These are phyloP conservation scores for Trichoderma sp. DNA, from an alignment of 2,329 filamentous ascomycete species.

Conservation along the genomic window DNA sequence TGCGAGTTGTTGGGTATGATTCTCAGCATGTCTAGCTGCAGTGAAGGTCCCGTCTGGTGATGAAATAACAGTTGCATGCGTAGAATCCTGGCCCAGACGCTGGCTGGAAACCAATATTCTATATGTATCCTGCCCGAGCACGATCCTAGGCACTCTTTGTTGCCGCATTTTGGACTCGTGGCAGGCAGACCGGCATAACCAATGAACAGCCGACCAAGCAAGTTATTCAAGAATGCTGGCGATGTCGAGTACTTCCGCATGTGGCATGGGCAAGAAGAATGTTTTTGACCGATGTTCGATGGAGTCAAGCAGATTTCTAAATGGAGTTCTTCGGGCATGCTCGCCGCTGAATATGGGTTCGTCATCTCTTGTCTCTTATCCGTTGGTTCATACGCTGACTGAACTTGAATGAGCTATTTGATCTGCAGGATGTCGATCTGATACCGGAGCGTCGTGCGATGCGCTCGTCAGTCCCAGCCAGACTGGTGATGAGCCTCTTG, in stretches of 20 bases:
- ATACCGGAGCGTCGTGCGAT: constrained; percentile 29
- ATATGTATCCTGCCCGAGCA: constrained; percentile 23
- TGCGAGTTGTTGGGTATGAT: constrained; percentile 35
- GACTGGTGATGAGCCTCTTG: constrained; percentile 30
- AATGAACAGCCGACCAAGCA: constrained; percentile 29
- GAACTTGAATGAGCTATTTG: constrained; percentile 32
- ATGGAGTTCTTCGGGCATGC: not conserved
- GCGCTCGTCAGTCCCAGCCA: constrained; percentile 32
- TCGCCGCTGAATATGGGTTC: not conserved
- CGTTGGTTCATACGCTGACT: constrained; percentile 12
- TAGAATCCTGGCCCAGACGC: not conserved
- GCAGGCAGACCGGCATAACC: constrained; percentile 35
- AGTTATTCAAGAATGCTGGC: not conserved
- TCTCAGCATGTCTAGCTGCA: constrained; percentile 35
- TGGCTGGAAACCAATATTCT: not conserved
- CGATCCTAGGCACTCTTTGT: constrained; percentile 29
- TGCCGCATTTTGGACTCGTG: constrained; percentile 32
- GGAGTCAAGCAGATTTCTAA: not conserved
- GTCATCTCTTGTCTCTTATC: not conserved
- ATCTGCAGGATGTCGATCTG: constrained; percentile 32
- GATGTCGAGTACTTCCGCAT: not conserved
- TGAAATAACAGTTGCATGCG: constrained; percentile 25
- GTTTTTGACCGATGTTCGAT: not conserved
- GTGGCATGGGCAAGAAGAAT: not conserved
- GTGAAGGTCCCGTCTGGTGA: constrained; percentile 30